Evolutionary conservation across 371 early-diverging fungal genomes (phyloP).

Genomic region (Dipsacomyces acuminosporus): DNA sequence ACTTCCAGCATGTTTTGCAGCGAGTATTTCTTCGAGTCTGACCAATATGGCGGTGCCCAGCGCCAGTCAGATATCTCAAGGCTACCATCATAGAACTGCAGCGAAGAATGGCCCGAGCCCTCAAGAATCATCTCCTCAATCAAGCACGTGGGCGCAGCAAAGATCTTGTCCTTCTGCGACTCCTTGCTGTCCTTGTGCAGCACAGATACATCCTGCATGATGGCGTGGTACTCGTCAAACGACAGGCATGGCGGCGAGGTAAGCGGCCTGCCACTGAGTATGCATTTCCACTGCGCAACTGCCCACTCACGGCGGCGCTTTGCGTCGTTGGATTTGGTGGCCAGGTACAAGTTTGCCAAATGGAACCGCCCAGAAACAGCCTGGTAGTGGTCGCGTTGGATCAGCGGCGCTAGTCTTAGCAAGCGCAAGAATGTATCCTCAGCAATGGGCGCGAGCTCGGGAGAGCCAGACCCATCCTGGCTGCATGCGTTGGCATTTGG

Average conservation of each 20-base stretch:
- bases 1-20: constrained; percentile 42
- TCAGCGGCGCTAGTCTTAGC: constrained; percentile 29
- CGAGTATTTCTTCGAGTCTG: constrained; percentile 43
- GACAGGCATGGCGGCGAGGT: constrained; percentile 30
- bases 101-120: constrained; percentile 23
- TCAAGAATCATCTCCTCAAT: constrained; percentile 23
- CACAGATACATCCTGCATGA: background rate
- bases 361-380: constrained; percentile 24
- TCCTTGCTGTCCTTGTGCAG: background rate
- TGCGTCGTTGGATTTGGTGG: background rate
- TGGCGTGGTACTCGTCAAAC: constrained; percentile 23
- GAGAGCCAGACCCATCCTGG: background rate
- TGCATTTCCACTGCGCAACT: constrained; percentile 34
- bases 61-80: constrained; percentile 18
- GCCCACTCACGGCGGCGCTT: constrained; percentile 19
- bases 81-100: constrained; percentile 24
- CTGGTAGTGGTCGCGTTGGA: constrained; percentile 39
- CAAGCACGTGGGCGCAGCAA: constrained; percentile 18
- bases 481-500: too few relatives aligned
- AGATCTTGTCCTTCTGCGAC: background rate
- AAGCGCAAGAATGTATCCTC: constrained; percentile 22
- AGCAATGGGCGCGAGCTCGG: constrained; percentile 9
- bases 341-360: constrained; percentile 29
- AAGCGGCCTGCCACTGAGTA: constrained; percentile 28
- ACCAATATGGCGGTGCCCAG: constrained; percentile 23